phyloP scores from a whole-genome alignment of 768 basidiomycete genomes.

The Suillus tomentosus region DNA sequence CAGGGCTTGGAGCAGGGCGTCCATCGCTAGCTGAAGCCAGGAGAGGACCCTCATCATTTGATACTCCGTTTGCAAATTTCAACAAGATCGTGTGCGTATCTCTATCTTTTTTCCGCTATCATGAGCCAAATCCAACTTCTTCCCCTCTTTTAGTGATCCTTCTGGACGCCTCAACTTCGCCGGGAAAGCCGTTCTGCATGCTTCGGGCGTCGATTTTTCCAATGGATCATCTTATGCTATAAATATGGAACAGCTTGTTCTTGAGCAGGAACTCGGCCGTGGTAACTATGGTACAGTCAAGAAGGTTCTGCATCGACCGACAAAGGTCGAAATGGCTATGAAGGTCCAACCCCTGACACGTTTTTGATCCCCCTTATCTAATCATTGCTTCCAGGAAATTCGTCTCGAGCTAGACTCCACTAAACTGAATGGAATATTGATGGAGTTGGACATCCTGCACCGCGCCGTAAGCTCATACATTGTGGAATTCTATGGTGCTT shows the following conservation, averaged over 20 bases:
- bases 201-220: constrained; percentile 85
- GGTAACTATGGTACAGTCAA: constrained; percentile 99
- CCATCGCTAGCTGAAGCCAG: constrained; percentile 49
- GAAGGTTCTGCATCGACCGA: constrained; percentile 91
- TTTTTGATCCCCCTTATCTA: constrained; percentile 8
- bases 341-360: constrained; percentile 61
- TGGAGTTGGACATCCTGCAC: constrained; percentile 98
- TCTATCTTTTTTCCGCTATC: constrained; percentile 11
- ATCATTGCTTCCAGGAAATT: constrained; percentile 72
- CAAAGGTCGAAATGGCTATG: constrained; percentile 97
- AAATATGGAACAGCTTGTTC: constrained; percentile 90
- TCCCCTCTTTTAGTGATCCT: constrained; percentile 66
- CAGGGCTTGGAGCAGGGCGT: constrained; percentile 71
- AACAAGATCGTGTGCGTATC: constrained; percentile 85
- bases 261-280: constrained; percentile 91
- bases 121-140: constrained; percentile 11
- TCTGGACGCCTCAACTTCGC: constrained; percentile 94
- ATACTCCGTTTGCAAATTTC: constrained; percentile 90
- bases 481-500: constrained; percentile 98
- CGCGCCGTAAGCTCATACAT: constrained; percentile 89
- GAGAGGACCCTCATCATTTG: constrained; percentile 44
- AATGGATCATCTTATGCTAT: constrained; percentile 90
- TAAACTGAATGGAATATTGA: constrained; percentile 93
- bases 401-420: constrained; percentile 92
- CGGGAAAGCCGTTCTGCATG: constrained; percentile 91